Base-by-base conservation (phyloP, 78 protist species). In the Dictyostelium citrinum region DNA sequence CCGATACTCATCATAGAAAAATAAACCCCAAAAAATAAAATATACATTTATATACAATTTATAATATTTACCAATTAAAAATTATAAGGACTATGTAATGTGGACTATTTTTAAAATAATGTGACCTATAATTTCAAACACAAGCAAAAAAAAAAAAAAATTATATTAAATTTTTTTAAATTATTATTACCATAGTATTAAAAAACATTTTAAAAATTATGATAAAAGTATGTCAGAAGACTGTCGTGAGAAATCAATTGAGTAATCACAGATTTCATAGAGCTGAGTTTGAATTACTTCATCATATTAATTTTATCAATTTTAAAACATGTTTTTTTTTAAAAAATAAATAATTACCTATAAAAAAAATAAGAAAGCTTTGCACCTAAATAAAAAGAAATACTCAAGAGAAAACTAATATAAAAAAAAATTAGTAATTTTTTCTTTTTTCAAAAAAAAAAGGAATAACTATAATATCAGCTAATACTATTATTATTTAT, bases 181-280 rank as follows among this genome's bases (percentile, higher is more conserved):
- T 27, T 10, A 67, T 11, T 67, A 67, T 10, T n/a, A 29, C 20
- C 75, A 70, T 24, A 39, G 43, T 31, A 24, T 29, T 24, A 29
- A 68, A 68, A n/a, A 39, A 5, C 20, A 71, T 72, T 29, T 33
- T 70, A 29, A 37, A 29, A 22, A 29, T 3, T 9, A 41, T 75
- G 81, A n/a, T 41, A 31, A 17, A 75, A 41, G 22, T 31, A 39
- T n/a, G 83, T 77, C 84, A 80, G 84, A 80, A 80, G 84, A 80
- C 84, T 80, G 84, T 80, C 84, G 84, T 80, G 84, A 80, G 84
- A 80, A 55, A 80, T 46, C 43, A 24, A 80, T 39, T 35, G 49
- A 39, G 49, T 39, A 80, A 80, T 55, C 72, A 46, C 68, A 20
- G 58, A 80, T 8, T 51, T 80, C 84, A 80, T 49, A 80, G 84